These are phyloP conservation scores for Hemisphaericaspora xylofermentans DNA, from an alignment of 1,139 yeast species.

Conservation along the genomic window DNA sequence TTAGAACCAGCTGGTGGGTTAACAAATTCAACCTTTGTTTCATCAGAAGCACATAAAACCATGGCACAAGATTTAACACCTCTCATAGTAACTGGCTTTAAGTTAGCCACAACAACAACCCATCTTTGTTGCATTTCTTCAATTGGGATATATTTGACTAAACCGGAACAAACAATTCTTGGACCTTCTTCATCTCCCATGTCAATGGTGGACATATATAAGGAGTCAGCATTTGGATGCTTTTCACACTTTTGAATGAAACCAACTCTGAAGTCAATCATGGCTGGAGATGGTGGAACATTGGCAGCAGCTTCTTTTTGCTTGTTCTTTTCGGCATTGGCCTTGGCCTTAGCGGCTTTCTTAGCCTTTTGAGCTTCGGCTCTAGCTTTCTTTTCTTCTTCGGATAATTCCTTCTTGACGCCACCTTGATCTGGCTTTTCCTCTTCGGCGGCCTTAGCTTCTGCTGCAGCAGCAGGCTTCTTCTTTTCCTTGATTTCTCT, in stretches of 20 bases:
- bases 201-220: slow-evolving; percentile 94
- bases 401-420: slow-evolving; percentile 31
- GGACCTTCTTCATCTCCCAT: slow-evolving; percentile 97
- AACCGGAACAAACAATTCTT: slow-evolving; percentile 95
- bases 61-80: slow-evolving; percentile 94
- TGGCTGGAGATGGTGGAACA: slow-evolving; percentile 70
- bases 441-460: slow-evolving; percentile 28
- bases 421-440: slow-evolving; percentile 18
- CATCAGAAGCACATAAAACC: slow-evolving; percentile 90
- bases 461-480: slow-evolving; percentile 31
- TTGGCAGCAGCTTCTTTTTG: slow-evolving; percentile 57
- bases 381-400: slow-evolving; percentile 62
- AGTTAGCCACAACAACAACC: slow-evolving; percentile 57
- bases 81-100: slow-evolving; percentile 68
- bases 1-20: slow-evolving; percentile 93
- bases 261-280: slow-evolving; percentile 93
- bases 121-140: slow-evolving; percentile 47
- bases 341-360: slow-evolving; percentile 74
- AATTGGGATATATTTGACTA: slow-evolving; percentile 50
- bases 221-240: slow-evolving; percentile 97
- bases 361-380: slow-evolving; percentile 61
- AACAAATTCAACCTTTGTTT: slow-evolving; percentile 78
- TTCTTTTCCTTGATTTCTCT: slow-evolving; percentile 51
- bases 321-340: slow-evolving; percentile 62
- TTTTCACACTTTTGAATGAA: slow-evolving; percentile 93